Percentiles rank a stretch among this genome's conserved stretches.
phyloP scores from a whole-genome alignment of 1,284 basidiomycete species.

The Neotropicomus parvogracilis region DNA sequence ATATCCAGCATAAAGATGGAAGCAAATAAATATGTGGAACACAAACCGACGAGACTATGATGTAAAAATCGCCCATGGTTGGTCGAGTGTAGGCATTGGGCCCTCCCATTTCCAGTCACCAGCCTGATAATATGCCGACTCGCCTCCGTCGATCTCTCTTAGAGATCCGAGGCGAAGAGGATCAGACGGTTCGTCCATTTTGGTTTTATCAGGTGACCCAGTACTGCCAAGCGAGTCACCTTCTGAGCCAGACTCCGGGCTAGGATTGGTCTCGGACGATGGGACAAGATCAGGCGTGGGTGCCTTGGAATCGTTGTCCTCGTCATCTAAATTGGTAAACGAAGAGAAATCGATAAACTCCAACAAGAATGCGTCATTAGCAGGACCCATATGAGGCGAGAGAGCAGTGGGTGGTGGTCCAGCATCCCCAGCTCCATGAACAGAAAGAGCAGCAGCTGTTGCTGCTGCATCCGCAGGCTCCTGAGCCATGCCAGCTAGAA shows the following conservation, averaged over 20 bases:
- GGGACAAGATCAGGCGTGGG: slow-evolving; percentile 67
- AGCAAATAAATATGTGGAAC: slow-evolving; percentile 35
- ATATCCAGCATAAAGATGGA: slow-evolving; percentile 41
- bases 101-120: slow-evolving; percentile 72
- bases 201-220: slow-evolving; percentile 38
- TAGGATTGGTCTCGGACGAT: slow-evolving; percentile 69
- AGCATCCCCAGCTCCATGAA: slow-evolving; percentile 26
- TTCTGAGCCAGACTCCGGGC: slow-evolving; percentile 71
- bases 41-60: slow-evolving; percentile 38
- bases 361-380: slow-evolving; percentile 29
- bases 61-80: slow-evolving; percentile 68
- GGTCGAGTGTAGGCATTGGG: slow-evolving; percentile 58
- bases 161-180: slow-evolving; percentile 55
- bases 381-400: slow-evolving; percentile 37
- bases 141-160: slow-evolving; percentile 72
- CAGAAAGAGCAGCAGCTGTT: slow-evolving; percentile 35
- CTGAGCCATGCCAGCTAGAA: slow-evolving; percentile 52
- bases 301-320: slow-evolving; percentile 59
- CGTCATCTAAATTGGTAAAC: slow-evolving; percentile 53
- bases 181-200: slow-evolving; percentile 51
- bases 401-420: slow-evolving; percentile 35
- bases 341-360: slow-evolving; percentile 67
- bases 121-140: slow-evolving; percentile 63
- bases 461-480: slow-evolving; percentile 36
- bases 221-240: slow-evolving; percentile 41